Evolutionary conservation across 73 alveolate genomes (phyloP), one percentile per base, ranked within the genome.

Genomic region (Paramecium sexaurelia): DNA sequence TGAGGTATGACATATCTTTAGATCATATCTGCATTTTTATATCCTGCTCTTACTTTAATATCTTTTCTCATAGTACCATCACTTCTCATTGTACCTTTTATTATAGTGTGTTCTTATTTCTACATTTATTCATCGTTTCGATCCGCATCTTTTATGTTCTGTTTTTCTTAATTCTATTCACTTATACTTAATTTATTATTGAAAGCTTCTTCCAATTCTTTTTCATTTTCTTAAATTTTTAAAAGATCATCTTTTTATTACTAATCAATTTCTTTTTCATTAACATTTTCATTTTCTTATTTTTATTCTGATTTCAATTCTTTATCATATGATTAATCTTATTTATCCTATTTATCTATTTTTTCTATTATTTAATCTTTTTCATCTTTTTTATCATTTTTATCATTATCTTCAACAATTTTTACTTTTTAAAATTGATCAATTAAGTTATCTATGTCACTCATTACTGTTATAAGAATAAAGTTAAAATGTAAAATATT

Each of bases 11-110:
- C 90, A 78, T 78, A 78, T 78, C 73, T 20, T 45, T 37, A 13
- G 19, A 78, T 17, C 90, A 78, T 78, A 9, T 78, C 90, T 3
- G 68, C 75, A 78, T 78, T 78, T 20, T 78, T 78, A 26, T 78
- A 78, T 24, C 90, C 90, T 3, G 90, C 75, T 43, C 90, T 78
- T 78, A 78, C 41, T 78, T 78, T 78, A 6, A 43, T 78, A n/a
- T 78, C 90, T 43, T 78, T 78, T 22, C 90, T 56, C 45, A 37
- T 36, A 2, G 75, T 41, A 10, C 90, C 90, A 78, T 78, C 90
- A 11, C 61, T 26, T 45, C 90, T 78, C 35, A 29, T 29, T 7
- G 90, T 41, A 24, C 90, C 90, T 39, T 78, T 78, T 39, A 78
- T 78, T 9, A 78, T 40, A 5, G 56, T 71, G 10, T 33, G 67